Evolutionary conservation across 192 early-diverging fungal genomes (phyloP).

Genomic region (Chytriomyces hyalinus): DNA sequence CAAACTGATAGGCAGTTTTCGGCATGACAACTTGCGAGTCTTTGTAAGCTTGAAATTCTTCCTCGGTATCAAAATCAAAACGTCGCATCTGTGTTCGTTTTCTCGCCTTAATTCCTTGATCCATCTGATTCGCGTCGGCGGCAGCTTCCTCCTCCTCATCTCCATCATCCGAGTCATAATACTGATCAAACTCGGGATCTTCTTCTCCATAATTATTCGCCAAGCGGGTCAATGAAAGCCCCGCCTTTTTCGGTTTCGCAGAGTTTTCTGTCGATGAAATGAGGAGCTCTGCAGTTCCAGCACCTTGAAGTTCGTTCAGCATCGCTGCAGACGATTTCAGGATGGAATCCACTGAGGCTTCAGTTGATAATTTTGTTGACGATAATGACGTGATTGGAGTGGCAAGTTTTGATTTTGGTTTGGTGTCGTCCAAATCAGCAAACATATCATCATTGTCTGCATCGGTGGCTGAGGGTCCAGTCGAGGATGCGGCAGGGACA

Average conservation of each 20-base stretch:
- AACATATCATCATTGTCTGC: constrained; percentile 36
- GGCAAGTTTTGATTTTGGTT: background rate
- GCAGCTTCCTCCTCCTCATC: constrained; percentile 40
- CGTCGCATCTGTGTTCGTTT: constrained; percentile 71
- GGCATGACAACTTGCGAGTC: constrained; percentile 72
- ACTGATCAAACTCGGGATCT: constrained; percentile 54
- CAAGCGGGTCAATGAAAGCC: constrained; percentile 12
- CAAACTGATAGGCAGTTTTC: constrained; percentile 78
- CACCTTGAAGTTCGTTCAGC: constrained; percentile 36
- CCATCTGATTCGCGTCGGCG: constrained; percentile 56
- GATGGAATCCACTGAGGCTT: background rate
- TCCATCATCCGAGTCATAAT: constrained; percentile 48
- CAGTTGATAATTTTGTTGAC: background rate
- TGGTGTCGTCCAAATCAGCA: constrained; percentile 11
- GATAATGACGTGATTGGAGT: too few relatives aligned
- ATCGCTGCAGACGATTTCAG: constrained; percentile 34
- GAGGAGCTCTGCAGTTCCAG: constrained; percentile 33
- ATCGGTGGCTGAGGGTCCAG: background rate
- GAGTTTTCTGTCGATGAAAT: constrained; percentile 10
- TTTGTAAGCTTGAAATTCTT: constrained; percentile 76
- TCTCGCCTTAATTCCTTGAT: constrained; percentile 73
- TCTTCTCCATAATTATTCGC: constrained; percentile 39
- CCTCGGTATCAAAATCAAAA: constrained; percentile 82
- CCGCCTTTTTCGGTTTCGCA: constrained; percentile 14
- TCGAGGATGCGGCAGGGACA: background rate